phyloP scores from a whole-genome alignment of 768 basidiomycete species.

The Xanthoconium stramineum region DNA sequence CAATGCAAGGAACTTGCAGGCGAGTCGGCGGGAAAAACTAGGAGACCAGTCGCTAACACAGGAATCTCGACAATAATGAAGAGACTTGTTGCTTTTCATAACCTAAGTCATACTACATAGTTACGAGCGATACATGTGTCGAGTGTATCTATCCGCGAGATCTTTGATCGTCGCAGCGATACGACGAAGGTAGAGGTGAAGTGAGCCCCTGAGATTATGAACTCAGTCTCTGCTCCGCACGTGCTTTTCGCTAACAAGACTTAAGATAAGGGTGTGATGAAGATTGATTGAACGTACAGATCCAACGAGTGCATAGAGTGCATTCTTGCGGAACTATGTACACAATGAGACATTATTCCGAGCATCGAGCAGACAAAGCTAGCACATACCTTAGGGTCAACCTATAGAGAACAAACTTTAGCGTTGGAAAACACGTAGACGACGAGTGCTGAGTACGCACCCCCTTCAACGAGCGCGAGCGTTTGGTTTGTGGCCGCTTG shows the following conservation, averaged over 20 bases:
- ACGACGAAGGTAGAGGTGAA: background rate
- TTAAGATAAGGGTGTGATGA: background rate
- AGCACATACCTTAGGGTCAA: constrained; percentile 70
- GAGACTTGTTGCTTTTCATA: constrained; percentile 11
- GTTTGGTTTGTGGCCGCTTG: constrained; percentile 71
- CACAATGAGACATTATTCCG: background rate
- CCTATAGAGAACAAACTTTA: constrained; percentile 38
- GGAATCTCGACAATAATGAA: constrained; percentile 11
- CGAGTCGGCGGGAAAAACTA: constrained; percentile 24
- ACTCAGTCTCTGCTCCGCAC: constrained; percentile 53
- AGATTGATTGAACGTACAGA: constrained; percentile 50
- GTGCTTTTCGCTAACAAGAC: constrained; percentile 57
- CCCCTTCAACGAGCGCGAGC: constrained; percentile 83
- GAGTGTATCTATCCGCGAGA: constrained; percentile 8
- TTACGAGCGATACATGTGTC: constrained; percentile 22
- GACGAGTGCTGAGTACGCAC: constrained; percentile 49
- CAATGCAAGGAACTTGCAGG: constrained; percentile 30
- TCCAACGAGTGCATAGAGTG: constrained; percentile 66
- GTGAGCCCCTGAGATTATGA: constrained; percentile 30
- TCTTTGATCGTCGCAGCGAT: background rate
- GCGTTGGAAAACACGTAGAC: background rate
- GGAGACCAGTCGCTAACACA: constrained; percentile 21
- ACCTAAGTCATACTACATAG: constrained; percentile 17
- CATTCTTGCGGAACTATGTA: constrained; percentile 79
- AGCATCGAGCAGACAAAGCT: background rate